Evolutionary conservation across 108 stramenopile species (phyloP).

Genomic region (Nannochloropsis granulata): DNA sequence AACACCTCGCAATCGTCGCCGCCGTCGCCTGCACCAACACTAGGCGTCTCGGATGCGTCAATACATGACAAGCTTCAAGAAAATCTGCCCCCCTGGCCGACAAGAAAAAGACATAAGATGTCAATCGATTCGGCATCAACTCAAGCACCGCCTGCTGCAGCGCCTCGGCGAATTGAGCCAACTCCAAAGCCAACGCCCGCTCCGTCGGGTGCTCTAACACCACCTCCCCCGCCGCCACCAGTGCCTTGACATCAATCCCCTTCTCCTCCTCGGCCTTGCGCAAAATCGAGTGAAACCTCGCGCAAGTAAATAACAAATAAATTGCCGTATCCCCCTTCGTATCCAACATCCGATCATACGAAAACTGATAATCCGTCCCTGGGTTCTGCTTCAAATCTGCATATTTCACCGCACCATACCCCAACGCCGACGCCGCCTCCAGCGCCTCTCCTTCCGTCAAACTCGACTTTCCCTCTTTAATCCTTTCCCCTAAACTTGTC

Average conservation of each 20-base stretch:
- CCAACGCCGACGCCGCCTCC: slow-evolving; percentile 62
- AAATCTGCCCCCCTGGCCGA: slow-evolving; percentile 79
- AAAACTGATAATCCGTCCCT: slow-evolving; percentile 91
- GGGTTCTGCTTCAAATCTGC: slow-evolving; percentile 93
- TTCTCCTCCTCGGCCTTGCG: slow-evolving; percentile 67
- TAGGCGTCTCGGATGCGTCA: slow-evolving; percentile 51
- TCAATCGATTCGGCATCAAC: slow-evolving; percentile 81
- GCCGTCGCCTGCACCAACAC: slow-evolving; percentile 78
- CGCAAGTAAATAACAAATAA: slow-evolving; percentile 92
- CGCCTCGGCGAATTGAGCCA: slow-evolving; percentile 34
- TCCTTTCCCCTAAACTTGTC: slow-evolving; percentile 33
- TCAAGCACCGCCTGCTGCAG: slow-evolving; percentile 60
- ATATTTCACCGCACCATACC: slow-evolving; percentile 99
- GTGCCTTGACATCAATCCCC: slow-evolving; percentile 52
- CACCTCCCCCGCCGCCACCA: slow-evolving; percentile 40
- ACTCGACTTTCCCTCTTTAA: neutral
- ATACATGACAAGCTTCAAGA: slow-evolving; percentile 30
- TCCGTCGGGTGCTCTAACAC: slow-evolving; percentile 64
- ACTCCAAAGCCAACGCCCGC: slow-evolving; percentile 70
- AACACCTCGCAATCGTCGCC: slow-evolving; percentile 59
- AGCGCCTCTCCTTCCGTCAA: neutral
- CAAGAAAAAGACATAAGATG: slow-evolving; percentile 81
- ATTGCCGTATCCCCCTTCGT: slow-evolving; percentile 97
- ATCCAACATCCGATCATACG: slow-evolving; percentile 96
- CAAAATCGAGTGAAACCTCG: slow-evolving; percentile 70